Evolutionary conservation across 148 eudicot genomes (phyloP).

Genomic region (Vaccinium corymbosum): DNA sequence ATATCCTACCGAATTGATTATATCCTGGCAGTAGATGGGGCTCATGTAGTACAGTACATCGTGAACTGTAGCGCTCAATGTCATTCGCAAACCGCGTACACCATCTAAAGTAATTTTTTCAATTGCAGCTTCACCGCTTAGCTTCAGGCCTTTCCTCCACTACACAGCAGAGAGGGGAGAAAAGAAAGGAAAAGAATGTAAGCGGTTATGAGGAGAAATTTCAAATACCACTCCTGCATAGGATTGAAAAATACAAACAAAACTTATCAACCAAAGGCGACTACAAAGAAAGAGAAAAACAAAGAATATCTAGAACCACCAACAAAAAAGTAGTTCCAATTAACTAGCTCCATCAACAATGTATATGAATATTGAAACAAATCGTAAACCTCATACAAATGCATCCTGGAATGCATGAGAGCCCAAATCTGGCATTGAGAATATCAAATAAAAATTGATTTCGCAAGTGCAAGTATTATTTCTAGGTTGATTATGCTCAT

Average conservation of each 20-base stretch:
- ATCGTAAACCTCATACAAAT: neutral
- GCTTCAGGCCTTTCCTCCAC: constrained; percentile 96
- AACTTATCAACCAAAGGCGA: neutral
- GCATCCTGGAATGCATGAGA: neutral
- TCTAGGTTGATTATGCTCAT: neutral
- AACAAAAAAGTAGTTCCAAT: neutral
- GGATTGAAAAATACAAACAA: neutral
- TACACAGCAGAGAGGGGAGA: constrained; percentile 28
- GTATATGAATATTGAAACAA: neutral
- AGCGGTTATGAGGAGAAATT: neutral
- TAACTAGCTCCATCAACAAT: neutral
- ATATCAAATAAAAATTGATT: neutral
- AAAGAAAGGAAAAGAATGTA: constrained; percentile 2
- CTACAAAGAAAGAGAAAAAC: neutral
- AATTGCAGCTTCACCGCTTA: constrained; percentile 91
- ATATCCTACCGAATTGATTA: constrained; percentile 75
- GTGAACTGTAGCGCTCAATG: constrained; percentile 91
- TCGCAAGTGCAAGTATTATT: neutral
- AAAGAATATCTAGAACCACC: neutral
- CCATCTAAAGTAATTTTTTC: constrained; percentile 83
- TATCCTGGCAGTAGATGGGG: constrained; percentile 97
- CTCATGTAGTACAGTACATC: constrained; percentile 99
- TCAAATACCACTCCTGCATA: neutral
- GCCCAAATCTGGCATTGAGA: neutral
- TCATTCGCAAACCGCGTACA: constrained; percentile 78